These are phyloP conservation scores for Westerdykella ornata DNA, from an alignment of 2,329 filamentous ascomycete species.

Conservation along the genomic window DNA sequence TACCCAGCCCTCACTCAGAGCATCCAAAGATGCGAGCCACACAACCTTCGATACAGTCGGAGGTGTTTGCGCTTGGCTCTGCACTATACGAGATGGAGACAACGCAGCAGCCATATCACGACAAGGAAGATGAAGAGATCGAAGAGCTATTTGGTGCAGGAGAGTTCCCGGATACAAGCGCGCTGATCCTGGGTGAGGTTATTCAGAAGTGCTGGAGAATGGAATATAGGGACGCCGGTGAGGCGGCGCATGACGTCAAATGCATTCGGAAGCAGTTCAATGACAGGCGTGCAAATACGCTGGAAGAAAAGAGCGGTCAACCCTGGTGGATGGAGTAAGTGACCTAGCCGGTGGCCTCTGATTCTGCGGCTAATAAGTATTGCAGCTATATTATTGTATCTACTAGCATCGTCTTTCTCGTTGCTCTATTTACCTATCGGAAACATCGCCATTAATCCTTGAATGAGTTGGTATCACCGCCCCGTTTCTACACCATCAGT, in stretches of 20 bases:
- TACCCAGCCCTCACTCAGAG: background rate
- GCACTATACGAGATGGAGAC: constrained; percentile 13
- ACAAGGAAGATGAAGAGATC: constrained; percentile 4
- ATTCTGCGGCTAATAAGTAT: too few species aligned
- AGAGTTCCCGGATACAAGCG: constrained; percentile 9
- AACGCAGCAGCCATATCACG: constrained; percentile 7
- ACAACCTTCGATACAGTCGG: constrained; percentile 6
- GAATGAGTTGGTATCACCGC: too few species aligned
- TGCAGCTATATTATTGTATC: too few species aligned
- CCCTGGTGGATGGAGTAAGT: too few species aligned
- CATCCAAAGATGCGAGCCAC: constrained; percentile 3
- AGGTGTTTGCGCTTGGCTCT: constrained; percentile 15
- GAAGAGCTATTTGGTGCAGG: constrained; percentile 2
- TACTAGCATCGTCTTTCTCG: too few species aligned
- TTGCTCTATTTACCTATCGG: too few species aligned
- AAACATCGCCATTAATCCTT: too few species aligned
- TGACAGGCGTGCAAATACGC: constrained; percentile 54
- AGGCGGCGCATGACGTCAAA: constrained; percentile 5
- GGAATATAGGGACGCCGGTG: constrained; percentile 8
- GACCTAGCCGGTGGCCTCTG: too few species aligned
- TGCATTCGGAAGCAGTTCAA: constrained; percentile 1
- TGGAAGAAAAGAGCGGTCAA: constrained; percentile 90
- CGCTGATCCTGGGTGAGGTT: constrained; percentile 9
- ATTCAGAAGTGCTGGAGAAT: constrained; percentile 13
- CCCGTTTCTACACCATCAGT: too few species aligned